Conservation (phyloP, 2,329 filamentous ascomycete species). For the Chaetomiaceae sp. region DNA sequence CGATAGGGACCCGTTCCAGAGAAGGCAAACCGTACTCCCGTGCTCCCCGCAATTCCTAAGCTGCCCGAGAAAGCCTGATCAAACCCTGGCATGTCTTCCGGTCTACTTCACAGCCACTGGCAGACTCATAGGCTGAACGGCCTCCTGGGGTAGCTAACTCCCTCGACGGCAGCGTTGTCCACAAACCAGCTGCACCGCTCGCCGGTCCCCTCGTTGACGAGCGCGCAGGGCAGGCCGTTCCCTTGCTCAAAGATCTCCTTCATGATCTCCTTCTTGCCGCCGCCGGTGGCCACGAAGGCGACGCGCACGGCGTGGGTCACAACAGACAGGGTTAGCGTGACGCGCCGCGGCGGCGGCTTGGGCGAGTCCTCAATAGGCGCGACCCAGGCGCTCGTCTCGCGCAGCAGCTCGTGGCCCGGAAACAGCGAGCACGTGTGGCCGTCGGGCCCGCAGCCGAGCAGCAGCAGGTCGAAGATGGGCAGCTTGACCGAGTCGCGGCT, state of each 20-base stretch:
- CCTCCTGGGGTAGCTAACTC: slow-evolving; percentile 73
- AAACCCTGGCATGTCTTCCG: no score
- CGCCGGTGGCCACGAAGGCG: slow-evolving; percentile 87
- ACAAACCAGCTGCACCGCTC: slow-evolving; percentile 95
- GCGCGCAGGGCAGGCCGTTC: slow-evolving; percentile 71
- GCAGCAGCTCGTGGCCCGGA: slow-evolving; percentile 78
- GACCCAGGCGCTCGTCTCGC: slow-evolving; percentile 87
- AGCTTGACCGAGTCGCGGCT: slow-evolving; percentile 89
- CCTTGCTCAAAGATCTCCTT: slow-evolving; percentile 88
- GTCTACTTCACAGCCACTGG: no score
- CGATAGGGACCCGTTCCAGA: no score
- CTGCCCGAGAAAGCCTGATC: no score
- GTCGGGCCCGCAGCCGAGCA: slow-evolving; percentile 91
- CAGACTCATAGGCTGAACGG: slow-evolving; percentile 50
- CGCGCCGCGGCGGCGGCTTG: slow-evolving; percentile 84
- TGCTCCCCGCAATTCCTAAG: no score
- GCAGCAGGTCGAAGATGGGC: slow-evolving; percentile 88
- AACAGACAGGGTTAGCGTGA: slow-evolving; percentile 88
- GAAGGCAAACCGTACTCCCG: no score
- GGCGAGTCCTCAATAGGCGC: slow-evolving; percentile 87
- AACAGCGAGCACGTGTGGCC: slow-evolving; percentile 97
- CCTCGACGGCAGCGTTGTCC: slow-evolving; percentile 77
- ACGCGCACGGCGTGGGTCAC: slow-evolving; percentile 80
- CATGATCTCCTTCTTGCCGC: slow-evolving; percentile 82
- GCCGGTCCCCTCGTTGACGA: slow-evolving; percentile 78